Conservation (phyloP, 2,329 filamentous ascomycete species). For the Aspergillus sp. region DNA sequence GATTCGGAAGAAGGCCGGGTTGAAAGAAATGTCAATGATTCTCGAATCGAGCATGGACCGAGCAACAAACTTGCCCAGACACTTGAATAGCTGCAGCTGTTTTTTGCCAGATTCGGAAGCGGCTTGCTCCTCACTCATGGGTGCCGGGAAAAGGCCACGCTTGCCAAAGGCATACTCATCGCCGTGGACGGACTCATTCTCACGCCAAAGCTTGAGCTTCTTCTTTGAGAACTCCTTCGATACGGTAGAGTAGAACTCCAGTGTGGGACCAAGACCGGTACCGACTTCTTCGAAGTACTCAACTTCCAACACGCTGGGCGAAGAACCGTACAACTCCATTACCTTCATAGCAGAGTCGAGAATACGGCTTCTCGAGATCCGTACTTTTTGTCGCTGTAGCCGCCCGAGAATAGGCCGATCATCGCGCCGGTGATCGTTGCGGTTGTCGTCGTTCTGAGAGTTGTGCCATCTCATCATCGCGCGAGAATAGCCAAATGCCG, state of each 20-base stretch:
- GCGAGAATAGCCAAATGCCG: constrained; percentile 94
- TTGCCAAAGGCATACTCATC: constrained; percentile 84
- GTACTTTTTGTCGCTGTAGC: constrained; percentile 94
- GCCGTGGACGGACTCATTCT: constrained; percentile 71
- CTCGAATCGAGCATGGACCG: constrained; percentile 97
- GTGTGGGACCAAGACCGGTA: constrained; percentile 88
- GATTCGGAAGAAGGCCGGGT: constrained; percentile 95
- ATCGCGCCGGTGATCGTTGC: constrained; percentile 79
- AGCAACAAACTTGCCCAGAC: constrained; percentile 95
- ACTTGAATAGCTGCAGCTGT: constrained; percentile 83
- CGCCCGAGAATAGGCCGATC: constrained; percentile 89
- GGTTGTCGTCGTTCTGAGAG: constrained; percentile 75
- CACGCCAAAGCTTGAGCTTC: constrained; percentile 94
- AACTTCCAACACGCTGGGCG: constrained; percentile 91
- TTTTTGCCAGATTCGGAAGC: constrained; percentile 78
- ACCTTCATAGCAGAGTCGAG: constrained; percentile 96
- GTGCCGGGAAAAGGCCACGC: constrained; percentile 86
- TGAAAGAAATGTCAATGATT: constrained; percentile 97
- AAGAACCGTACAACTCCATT: constrained; percentile 98
- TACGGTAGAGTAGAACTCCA: constrained; percentile 97
- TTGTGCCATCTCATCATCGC: constrained; percentile 99
- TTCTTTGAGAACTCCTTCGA: constrained; percentile 97
- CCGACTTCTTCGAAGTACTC: constrained; percentile 99
- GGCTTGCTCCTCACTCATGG: constrained; percentile 77
- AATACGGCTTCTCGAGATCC: constrained; percentile 91